Base-by-base conservation (phyloP, 441 rosid genomes). In the Aleurites moluccanus region DNA sequence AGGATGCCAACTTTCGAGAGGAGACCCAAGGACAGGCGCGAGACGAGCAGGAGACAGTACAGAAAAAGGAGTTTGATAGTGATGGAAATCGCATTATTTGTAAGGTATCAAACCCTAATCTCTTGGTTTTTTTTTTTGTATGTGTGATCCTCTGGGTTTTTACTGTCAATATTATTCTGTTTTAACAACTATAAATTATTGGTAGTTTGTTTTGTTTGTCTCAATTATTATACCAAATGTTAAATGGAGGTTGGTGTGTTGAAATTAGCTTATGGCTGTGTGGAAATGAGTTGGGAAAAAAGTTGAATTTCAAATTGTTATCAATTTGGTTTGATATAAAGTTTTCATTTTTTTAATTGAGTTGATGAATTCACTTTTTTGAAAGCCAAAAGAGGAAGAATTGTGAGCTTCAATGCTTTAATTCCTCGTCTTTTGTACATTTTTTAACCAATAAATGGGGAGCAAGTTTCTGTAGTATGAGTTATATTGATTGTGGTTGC, bases 81-180 rank as follows among this genome's bases (percentile, higher is more conserved):
- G 67, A 57, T 20, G 86, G 81, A 18, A 81, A 82, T 62, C 90
- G 84, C 67, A 30, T 87, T 78, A 85, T 93, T 64, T 93, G 92
- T 75, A 79, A 87, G 91, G 97, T 91, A 28, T 35, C 21, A 65
- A 57, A 28, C 55, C 70, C 73, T 18, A 79, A 40, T 52, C 23
- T 60, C 60, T 47, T 35, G 11, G 30, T 59, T 13, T 45, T 44
- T 38, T 7, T 59, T 25, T 42, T 15, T 28, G 38, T 35, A 5
- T 35, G 38, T 35, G 4, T 27, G 25, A 11, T 55, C 25, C 13
- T 55, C 27, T 55, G 5, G 10, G 27, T 59, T 1, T 13, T 42
- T 16, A 20, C 1, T 42, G 45, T 44, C 21, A 7, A 42, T 50
- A 69, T 38, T 10, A 57, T 23, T 42, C 15, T 57, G 10, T 35